phyloP scores from a whole-genome alignment of 108 stramenopile species.

The Pseudonitzschia pungens region DNA sequence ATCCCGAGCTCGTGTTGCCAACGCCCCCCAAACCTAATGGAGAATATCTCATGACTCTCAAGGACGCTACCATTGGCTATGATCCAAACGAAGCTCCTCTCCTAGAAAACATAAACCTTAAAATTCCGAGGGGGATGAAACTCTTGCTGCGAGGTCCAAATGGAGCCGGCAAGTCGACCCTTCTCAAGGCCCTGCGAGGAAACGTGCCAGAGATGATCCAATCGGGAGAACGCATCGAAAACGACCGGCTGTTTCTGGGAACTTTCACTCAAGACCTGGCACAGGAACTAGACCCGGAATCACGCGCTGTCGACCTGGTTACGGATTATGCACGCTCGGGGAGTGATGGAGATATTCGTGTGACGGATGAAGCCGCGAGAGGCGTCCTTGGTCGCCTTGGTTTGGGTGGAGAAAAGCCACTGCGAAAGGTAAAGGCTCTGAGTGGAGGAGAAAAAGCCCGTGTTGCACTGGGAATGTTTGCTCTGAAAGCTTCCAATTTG shows the following conservation, averaged over 20 bases:
- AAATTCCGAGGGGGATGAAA: conserved; percentile 62
- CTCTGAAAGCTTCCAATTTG: conserved; percentile 76
- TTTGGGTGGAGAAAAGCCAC: conserved; percentile 77
- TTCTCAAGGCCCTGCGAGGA: conserved; percentile 80
- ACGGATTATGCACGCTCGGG: conserved; percentile 70
- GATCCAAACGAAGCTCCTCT: conserved; percentile 38
- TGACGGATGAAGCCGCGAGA: conserved; percentile 76
- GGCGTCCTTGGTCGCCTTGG: conserved; percentile 79
- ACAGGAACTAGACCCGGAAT: conserved; percentile 74
- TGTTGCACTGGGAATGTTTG: conserved; percentile 83
- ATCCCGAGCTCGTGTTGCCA: conserved; percentile 50
- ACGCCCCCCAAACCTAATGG: conserved; percentile 70
- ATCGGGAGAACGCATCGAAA: conserved; percentile 66
- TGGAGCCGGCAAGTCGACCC: conserved; percentile 89
- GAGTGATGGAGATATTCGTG: conserved; percentile 64
- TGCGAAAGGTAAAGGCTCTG: conserved; percentile 51
- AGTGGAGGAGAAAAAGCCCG: conserved; percentile 87
- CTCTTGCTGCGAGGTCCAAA: conserved; percentile 76
- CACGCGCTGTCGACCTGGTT: conserved; percentile 81
- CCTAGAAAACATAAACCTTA: conserved; percentile 50
- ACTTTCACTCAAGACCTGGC: conserved; percentile 90
- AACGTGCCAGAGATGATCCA: conserved; percentile 51
- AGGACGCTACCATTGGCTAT: conserved; percentile 69
- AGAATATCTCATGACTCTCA: conserved; percentile 56
- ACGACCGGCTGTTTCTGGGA: conserved; percentile 59